Percentiles rank a stretch among this genome's conserved stretches.
These are phyloP conservation scores for Leccinum rimulosum DNA, from an alignment of 768 basidiomycete genomes.

Conservation along the genomic window DNA sequence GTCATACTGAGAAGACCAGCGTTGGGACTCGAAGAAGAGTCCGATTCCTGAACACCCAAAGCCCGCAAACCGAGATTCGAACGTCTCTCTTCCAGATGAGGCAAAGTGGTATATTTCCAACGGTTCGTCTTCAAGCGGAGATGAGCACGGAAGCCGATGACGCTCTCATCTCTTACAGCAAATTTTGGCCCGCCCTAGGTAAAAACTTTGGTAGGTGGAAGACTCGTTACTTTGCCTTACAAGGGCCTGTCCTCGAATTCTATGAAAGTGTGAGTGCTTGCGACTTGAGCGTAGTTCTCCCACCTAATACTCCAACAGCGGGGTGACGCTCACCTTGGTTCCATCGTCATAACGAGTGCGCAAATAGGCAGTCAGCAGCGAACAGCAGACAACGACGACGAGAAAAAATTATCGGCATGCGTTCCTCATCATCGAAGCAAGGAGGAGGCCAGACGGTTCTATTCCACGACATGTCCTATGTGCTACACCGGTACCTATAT, in stretches of 20 bases:
- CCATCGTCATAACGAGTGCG: slow-evolving; percentile 86
- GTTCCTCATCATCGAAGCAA: slow-evolving; percentile 92
- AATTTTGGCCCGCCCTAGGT: slow-evolving; percentile 46
- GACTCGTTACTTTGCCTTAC: slow-evolving; percentile 90
- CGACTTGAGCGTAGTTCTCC: slow-evolving; percentile 5
- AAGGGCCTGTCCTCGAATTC: slow-evolving; percentile 88
- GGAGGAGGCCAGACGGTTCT: slow-evolving; percentile 65
- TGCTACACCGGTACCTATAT: slow-evolving; percentile 61
- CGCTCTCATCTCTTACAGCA: slow-evolving; percentile 9
- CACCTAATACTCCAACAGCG: slow-evolving; percentile 47
- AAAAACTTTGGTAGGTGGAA: slow-evolving; percentile 99
- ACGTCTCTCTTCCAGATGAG: no score
- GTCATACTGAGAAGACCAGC: slow-evolving; percentile 20
- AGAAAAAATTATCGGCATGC: slow-evolving; percentile 94
- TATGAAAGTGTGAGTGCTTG: slow-evolving; percentile 81
- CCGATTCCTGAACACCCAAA: slow-evolving; percentile 33
- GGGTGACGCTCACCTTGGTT: slow-evolving; percentile 87
- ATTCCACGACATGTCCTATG: slow-evolving; percentile 89
- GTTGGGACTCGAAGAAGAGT: slow-evolving; percentile 13
- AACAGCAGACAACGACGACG: slow-evolving; percentile 62
- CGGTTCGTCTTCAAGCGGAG: neutral
- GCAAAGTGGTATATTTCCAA: no score
- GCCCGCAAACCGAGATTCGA: no score
- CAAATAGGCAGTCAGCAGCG: slow-evolving; percentile 95
- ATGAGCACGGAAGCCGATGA: neutral